Evolutionary conservation across 208 protist species (phyloP).

Genomic region (Leptomonas seymouri): DNA sequence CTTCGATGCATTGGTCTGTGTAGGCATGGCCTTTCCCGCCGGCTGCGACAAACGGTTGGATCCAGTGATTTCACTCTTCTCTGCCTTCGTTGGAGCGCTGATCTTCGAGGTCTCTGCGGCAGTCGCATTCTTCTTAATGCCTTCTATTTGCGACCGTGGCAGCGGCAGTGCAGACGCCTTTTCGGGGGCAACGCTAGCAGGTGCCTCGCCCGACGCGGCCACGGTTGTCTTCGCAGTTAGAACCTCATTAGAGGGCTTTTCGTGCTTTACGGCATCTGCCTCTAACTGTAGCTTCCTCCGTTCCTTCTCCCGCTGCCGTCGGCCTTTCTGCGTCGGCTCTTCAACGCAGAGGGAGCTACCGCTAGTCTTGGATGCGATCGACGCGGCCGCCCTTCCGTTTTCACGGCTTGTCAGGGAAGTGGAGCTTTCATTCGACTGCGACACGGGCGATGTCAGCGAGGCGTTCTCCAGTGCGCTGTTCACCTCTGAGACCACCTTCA

Average conservation of each 20-base stretch:
- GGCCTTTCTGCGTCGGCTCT: conserved; percentile 1
- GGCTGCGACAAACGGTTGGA: neutral
- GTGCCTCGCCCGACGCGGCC: neutral
- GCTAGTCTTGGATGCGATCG: conserved; percentile 3
- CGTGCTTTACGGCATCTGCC: neutral
- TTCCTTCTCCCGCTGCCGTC: conserved; percentile 7
- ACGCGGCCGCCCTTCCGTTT: neutral
- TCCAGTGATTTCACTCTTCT: neutral
- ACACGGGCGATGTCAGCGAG: conserved; percentile 1
- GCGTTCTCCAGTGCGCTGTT: neutral
- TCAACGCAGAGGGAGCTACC: conserved; percentile 3
- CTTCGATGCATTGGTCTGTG: neutral
- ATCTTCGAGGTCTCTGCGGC: neutral
- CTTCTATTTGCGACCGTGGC: conserved; percentile 21
- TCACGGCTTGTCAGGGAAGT: neutral
- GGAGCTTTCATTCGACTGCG: conserved; percentile 10
- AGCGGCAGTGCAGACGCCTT: conserved; percentile 2
- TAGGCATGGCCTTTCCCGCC: neutral
- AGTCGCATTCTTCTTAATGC: conserved; percentile 4
- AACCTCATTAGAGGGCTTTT: neutral
- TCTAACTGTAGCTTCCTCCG: conserved; percentile 15
- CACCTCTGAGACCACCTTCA: neutral
- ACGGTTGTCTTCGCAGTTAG: neutral
- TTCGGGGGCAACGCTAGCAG: neutral
- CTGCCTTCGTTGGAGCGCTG: neutral